Base-by-base conservation (phyloP, 352 stramenopile species). In the Phytophthora hybrid region DNA sequence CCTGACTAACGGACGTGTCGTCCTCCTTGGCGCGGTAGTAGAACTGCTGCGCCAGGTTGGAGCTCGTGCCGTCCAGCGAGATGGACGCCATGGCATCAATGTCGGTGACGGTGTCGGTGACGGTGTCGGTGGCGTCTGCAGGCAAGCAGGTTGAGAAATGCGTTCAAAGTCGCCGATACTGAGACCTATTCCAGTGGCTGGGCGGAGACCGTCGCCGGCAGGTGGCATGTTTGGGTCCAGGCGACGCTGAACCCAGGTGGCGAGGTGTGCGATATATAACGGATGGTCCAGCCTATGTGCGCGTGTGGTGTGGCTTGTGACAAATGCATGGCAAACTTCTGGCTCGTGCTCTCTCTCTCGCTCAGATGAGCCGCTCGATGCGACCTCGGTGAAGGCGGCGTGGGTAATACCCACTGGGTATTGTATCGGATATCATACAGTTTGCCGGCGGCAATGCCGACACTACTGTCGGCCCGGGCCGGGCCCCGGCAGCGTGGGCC, bases 41-140 rank as follows among this genome's bases (percentile, higher is more conserved):
- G 4, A 80, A 51, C 52, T 83, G 74, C 19, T 62, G 74, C 3
- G 74, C 66, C 5, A 83, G 46, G 63, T 81, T 71, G 64, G 78
- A 87, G 37, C 69, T 84, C 9, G 63, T 54, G 11, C 73, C 77
- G 29, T 83, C 69, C 37, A 83, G 59, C 1, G 23, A n/a, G 39
- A 83, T 80, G 3, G 59, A 59, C 1, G 26, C 0, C 23, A 21
- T 21, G 29, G 7, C 61, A 1, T 26, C 23, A 26, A 75, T 23
- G 39, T 47, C 21, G 69, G 59, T 51, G 59, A 11, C 16, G n/a
- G 9, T 37, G 32, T 37, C 32, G 32, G 32, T 37, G 32, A 10
- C 32, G 32, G 32, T 37, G 32, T 1, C 32, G 32, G 9, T 11
- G 34, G 34, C 11, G 34, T 44, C 14, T 13, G 34, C 1, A 13